phyloP scores from a whole-genome alignment of 78 protist species.

The Acrasis kona region DNA sequence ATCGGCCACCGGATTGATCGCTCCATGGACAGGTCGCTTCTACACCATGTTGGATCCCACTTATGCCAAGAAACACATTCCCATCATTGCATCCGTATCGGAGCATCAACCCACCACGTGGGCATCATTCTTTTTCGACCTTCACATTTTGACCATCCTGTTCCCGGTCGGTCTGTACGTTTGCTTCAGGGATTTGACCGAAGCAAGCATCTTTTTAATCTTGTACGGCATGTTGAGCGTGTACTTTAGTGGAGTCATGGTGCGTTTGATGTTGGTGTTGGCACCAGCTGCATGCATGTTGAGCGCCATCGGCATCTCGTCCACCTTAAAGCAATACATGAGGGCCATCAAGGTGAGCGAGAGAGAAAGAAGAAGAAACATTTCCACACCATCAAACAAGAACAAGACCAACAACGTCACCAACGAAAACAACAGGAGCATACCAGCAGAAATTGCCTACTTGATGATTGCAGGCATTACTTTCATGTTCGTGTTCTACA shows the following conservation, averaged over 20 bases:
- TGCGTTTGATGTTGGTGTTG: slow-evolving; percentile 92
- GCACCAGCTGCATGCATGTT: slow-evolving; percentile 91
- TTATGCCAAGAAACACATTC: slow-evolving; percentile 90
- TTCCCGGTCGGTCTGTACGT: slow-evolving; percentile 87
- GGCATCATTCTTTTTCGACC: slow-evolving; percentile 91
- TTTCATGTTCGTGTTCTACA: slow-evolving; percentile 62
- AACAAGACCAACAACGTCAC: neutral
- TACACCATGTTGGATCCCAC: slow-evolving; percentile 87
- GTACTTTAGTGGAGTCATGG: slow-evolving; percentile 86
- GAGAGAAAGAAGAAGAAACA: neutral
- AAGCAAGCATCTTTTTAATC: slow-evolving; percentile 37
- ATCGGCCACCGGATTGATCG: neutral
- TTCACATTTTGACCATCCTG: slow-evolving; percentile 74
- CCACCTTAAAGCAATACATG: slow-evolving; percentile 45
- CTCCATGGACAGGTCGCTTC: slow-evolving; percentile 80
- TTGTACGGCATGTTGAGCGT: slow-evolving; percentile 17
- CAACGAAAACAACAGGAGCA: no score
- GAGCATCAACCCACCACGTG: slow-evolving; percentile 97
- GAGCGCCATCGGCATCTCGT: slow-evolving; percentile 70
- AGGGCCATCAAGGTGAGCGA: neutral
- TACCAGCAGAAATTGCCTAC: slow-evolving; percentile 10
- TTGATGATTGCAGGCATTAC: slow-evolving; percentile 39
- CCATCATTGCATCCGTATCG: slow-evolving; percentile 96
- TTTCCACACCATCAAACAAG: neutral
- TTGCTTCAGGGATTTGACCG: slow-evolving; percentile 70